Conservation (phyloP, 257 asterid species). For the Plantago elongata region DNA sequence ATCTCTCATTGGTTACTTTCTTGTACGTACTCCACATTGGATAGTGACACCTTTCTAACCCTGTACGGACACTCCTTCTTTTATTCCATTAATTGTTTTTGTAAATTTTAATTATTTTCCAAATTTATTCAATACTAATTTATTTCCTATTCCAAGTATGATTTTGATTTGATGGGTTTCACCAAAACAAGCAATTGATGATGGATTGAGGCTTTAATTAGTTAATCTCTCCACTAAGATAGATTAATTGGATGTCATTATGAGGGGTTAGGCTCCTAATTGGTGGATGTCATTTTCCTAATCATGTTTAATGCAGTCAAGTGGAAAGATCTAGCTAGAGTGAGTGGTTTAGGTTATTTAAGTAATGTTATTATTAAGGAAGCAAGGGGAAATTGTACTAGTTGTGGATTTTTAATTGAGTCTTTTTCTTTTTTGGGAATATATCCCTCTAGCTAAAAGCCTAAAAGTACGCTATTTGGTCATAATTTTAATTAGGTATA, state of each 20-base stretch:
- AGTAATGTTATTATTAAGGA: background rate
- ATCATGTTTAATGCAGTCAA: constrained; percentile 20
- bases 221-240: background rate
- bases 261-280: background rate
- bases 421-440: no score
- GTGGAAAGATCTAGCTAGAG: background rate
- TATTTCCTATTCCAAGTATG: background rate
- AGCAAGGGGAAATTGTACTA: background rate
- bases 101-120: background rate
- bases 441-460: no score
- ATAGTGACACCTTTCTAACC: constrained; percentile 31
- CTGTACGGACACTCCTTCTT: constrained; percentile 31
- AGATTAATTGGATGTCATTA: background rate
- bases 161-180: constrained; percentile 20
- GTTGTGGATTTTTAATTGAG: background rate
- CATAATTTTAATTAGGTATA: no score
- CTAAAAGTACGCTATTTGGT: no score
- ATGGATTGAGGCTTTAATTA: constrained; percentile 29
- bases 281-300: constrained; percentile 20
- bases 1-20: constrained; percentile 34
- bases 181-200: constrained; percentile 40
- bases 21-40: constrained; percentile 1
- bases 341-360: background rate
- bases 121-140: no score
- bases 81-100: background rate